Percentiles rank a stretch among this genome's conserved stretches.
These are phyloP conservation scores for Laguncularia racemosa DNA, from an alignment of 345 rosid genomes.

Conservation along the genomic window DNA sequence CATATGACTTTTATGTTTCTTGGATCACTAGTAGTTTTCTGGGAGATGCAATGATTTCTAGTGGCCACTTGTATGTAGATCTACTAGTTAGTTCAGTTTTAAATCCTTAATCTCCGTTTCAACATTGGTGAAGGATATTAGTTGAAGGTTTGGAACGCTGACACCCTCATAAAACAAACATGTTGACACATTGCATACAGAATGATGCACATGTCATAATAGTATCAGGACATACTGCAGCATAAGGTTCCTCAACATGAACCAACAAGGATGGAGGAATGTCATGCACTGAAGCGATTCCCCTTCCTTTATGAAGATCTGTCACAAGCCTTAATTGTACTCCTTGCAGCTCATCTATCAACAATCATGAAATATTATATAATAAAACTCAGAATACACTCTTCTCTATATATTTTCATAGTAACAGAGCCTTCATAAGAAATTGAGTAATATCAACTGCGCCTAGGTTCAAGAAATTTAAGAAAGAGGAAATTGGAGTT, in stretches of 20 bases:
- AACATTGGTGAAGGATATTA: too few relatives aligned
- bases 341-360: constrained; percentile 35
- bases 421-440: too few relatives aligned
- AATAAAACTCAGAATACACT: not conserved
- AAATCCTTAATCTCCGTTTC: too few relatives aligned
- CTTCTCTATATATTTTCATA: not conserved
- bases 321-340: constrained; percentile 35
- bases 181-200: not conserved
- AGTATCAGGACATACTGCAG: constrained; percentile 29
- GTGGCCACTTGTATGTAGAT: too few relatives aligned
- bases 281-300: constrained; percentile 50
- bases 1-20: too few relatives aligned
- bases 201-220: too few relatives aligned
- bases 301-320: constrained; percentile 66
- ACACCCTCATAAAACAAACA: not conserved
- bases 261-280: constrained; percentile 64
- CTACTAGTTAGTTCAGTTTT: too few relatives aligned
- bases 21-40: too few relatives aligned
- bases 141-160: not conserved
- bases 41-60: too few relatives aligned
- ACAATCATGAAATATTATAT: not conserved
- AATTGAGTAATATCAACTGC: too few relatives aligned
- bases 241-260: constrained; percentile 67
- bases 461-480: too few relatives aligned
- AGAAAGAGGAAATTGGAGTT: too few relatives aligned